Base-by-base conservation (phyloP, 1,139 yeast species). In the Meyerozyma sp. region DNA sequence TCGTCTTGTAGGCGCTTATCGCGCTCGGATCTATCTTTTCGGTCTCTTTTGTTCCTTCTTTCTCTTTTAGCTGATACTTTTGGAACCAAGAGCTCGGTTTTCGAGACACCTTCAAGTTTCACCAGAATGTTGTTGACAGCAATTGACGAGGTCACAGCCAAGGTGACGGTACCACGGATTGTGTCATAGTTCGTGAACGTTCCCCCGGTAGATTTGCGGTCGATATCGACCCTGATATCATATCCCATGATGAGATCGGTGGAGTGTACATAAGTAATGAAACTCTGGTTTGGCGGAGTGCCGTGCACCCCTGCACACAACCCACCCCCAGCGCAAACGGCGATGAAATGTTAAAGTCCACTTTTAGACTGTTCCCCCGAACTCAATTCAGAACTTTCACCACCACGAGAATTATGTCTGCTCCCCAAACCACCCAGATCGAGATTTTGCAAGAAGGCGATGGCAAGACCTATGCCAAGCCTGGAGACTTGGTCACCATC, bases 401-500 rank as follows among this genome's bases (percentile, higher is more conserved):
- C n/a, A 34, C 26, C 14, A 34, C 37, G 20, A 34, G 35, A 32
- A 32, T 32, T 14, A 69, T 69, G 75, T 68, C 75, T 42, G 69
- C 72, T 49, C 73, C 72, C 44, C 56, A 63, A 40, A 63, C 70
- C 43, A 70, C 77, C 41, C 66, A 70, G 57, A 63, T 73, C 50
- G 76, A 72, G 57, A 60, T 69, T 53, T 50, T 71, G 49, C 75
- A 70, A 59, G 71, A 66, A 69, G 86, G 94, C 66, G 96, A 91
- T 65, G 95, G 94, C 52, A 77, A 75, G 65, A 84, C 82, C 59
- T 90, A 76, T 81, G 96, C 98, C 59, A 75, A 83, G 67, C 65
- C 73, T 41, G 97, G 97, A 56, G 96, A 90, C 70, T 70, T 75
- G 53, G 94, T 91, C 52, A 82, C 93, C 53, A 93, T 93, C 62